Evolutionary conservation across 441 rosid genomes (phyloP).

Genomic region (Iberis amara): DNA sequence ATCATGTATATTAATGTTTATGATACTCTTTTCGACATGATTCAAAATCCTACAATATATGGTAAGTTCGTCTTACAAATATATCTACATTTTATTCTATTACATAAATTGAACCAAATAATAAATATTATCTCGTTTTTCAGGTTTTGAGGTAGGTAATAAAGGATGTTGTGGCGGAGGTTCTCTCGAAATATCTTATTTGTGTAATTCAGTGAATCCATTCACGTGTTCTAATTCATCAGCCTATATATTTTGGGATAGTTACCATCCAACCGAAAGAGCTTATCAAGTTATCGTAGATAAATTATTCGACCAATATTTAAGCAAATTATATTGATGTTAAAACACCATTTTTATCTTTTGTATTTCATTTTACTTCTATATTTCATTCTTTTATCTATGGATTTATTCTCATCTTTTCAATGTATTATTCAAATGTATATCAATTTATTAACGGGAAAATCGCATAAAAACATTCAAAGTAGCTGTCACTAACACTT

Average conservation of each 20-base stretch:
- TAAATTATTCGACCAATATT: slow-evolving; percentile 3
- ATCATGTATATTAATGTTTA: slow-evolving; percentile 37
- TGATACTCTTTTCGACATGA: slow-evolving; percentile 27
- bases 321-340: too few relatives aligned
- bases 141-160: slow-evolving; percentile 23
- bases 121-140: background rate
- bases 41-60: slow-evolving; percentile 9
- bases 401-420: too few relatives aligned
- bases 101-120: background rate
- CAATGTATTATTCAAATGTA: too few relatives aligned
- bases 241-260: slow-evolving; percentile 57
- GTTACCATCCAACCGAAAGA: slow-evolving; percentile 59
- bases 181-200: background rate
- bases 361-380: too few relatives aligned
- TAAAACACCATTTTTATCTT: too few relatives aligned
- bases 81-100: too few relatives aligned
- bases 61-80: background rate
- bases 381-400: too few relatives aligned
- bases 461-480: too few relatives aligned
- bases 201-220: slow-evolving; percentile 10
- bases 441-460: too few relatives aligned
- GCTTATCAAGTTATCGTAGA: slow-evolving; percentile 34
- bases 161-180: slow-evolving; percentile 23
- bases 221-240: slow-evolving; percentile 41
- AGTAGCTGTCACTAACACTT: too few relatives aligned